Conservation (phyloP, 31 red algal species). For the Bonnemaisonia californica region DNA sequence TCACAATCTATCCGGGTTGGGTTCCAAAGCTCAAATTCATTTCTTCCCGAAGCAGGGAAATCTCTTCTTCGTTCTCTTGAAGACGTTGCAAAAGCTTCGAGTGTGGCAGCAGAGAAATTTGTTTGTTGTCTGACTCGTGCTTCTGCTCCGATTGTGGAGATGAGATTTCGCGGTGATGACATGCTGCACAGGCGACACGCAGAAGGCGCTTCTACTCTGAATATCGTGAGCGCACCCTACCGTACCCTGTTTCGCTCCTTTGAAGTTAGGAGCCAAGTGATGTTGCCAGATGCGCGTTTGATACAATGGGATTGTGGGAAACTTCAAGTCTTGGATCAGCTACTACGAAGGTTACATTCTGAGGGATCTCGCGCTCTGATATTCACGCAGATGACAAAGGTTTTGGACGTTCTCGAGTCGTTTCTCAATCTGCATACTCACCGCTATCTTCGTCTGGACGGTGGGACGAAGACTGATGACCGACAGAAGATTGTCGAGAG, state of each 20-base stretch:
- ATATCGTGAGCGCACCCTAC: background rate
- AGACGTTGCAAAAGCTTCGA: background rate
- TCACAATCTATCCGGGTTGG: slow-evolving; percentile 15
- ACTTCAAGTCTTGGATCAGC: slow-evolving; percentile 70
- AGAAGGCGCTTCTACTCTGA: background rate
- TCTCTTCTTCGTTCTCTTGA: slow-evolving; percentile 34
- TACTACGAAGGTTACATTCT: slow-evolving; percentile 64
- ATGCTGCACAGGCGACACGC: background rate
- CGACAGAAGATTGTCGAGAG: slow-evolving; percentile 82
- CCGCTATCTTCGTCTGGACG: slow-evolving; percentile 89
- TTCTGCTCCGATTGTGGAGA: slow-evolving; percentile 38
- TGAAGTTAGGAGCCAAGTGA: slow-evolving; percentile 56
- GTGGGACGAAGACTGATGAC: slow-evolving; percentile 67
- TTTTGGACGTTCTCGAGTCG: slow-evolving; percentile 93
- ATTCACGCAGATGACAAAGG: slow-evolving; percentile 86
- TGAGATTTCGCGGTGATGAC: slow-evolving; percentile 62
- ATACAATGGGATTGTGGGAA: slow-evolving; percentile 97
- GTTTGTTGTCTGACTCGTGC: slow-evolving; percentile 66
- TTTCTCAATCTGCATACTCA: slow-evolving; percentile 86
- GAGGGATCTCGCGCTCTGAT: slow-evolving; percentile 76
- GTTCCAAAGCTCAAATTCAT: background rate
- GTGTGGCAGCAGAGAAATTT: slow-evolving; percentile 47
- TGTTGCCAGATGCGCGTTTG: slow-evolving; percentile 84
- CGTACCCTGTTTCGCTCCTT: slow-evolving; percentile 58
- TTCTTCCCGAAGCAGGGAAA: background rate